phyloP scores from a whole-genome alignment of 495 filamentous ascomycete species.

The Filosporella fistucella region DNA sequence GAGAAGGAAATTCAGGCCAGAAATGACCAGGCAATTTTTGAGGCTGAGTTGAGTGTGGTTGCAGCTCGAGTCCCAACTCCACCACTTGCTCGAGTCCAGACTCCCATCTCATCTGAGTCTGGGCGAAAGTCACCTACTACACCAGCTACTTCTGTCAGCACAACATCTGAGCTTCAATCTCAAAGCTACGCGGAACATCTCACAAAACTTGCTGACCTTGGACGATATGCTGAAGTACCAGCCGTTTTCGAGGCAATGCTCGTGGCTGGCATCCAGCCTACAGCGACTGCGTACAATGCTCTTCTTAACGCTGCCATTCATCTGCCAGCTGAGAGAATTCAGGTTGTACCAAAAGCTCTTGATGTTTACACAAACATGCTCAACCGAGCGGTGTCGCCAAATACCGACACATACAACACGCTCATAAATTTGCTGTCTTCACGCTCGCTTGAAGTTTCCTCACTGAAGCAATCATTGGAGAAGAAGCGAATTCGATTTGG shows the following conservation, averaged over 20 bases:
- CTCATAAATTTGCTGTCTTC: constrained; percentile 76
- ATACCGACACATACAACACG: constrained; percentile 80
- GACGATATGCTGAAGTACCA: constrained; percentile 79
- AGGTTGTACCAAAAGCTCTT: constrained; percentile 82
- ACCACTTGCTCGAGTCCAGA: constrained; percentile 15
- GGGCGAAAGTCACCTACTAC: constrained; percentile 35
- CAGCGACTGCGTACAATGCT: constrained; percentile 82
- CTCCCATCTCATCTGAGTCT: constrained; percentile 20
- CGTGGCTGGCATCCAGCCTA: constrained; percentile 69
- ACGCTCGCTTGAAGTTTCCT: constrained; percentile 67
- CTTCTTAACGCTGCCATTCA: constrained; percentile 77
- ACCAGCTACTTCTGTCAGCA: constrained; percentile 32
- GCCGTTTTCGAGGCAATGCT: constrained; percentile 86
- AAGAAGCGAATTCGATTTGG: constrained; percentile 74
- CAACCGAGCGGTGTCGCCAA: constrained; percentile 72
- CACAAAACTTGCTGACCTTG: constrained; percentile 58
- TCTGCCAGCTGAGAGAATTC: constrained; percentile 64
- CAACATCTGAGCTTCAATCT: constrained; percentile 51
- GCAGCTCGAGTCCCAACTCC: constrained; percentile 25
- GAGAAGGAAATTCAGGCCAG: constrained; percentile 48
- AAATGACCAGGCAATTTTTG: constrained; percentile 25
- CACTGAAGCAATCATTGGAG: constrained; percentile 65
- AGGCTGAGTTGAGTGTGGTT: constrained; percentile 22
- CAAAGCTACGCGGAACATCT: constrained; percentile 71
- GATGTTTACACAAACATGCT: constrained; percentile 98